These are phyloP conservation scores for Chaetomium olivaceum DNA, from an alignment of 2,329 filamentous ascomycete species.

Conservation along the genomic window DNA sequence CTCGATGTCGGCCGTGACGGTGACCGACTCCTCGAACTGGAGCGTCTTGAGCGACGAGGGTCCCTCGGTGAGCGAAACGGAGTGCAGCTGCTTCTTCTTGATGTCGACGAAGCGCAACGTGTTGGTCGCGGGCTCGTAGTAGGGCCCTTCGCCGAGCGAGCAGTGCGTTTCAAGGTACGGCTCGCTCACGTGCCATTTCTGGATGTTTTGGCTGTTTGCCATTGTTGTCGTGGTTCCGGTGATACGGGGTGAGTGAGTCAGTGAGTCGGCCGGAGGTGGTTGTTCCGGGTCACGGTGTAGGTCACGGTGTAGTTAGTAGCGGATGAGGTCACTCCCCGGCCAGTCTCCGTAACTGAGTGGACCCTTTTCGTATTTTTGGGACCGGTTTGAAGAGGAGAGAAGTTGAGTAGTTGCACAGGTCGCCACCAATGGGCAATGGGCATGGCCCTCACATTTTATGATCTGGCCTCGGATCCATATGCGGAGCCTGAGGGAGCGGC, in stretches of 20 bases:
- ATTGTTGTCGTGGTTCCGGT: slow-evolving; percentile 31
- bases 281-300: neutral
- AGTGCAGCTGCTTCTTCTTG: slow-evolving; percentile 72
- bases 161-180: slow-evolving; percentile 65
- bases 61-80: slow-evolving; percentile 64
- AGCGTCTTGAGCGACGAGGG: slow-evolving; percentile 63
- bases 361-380: neutral
- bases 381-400: neutral
- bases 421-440: neutral
- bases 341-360: neutral
- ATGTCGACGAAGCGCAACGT: slow-evolving; percentile 81
- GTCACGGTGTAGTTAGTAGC: neutral
- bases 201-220: slow-evolving; percentile 38
- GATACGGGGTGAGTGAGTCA: neutral
- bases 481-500: slow-evolving; percentile 17
- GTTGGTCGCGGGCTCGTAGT: slow-evolving; percentile 66
- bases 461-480: slow-evolving; percentile 7
- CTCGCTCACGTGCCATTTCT: slow-evolving; percentile 53
- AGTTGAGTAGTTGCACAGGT: neutral
- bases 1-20: slow-evolving; percentile 77
- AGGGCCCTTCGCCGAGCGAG: slow-evolving; percentile 71
- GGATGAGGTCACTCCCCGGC: neutral
- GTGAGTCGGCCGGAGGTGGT: neutral
- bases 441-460: slow-evolving; percentile 10
- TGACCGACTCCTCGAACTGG: slow-evolving; percentile 56